Evolutionary conservation across 2,329 filamentous ascomycete genomes (phyloP).

Genomic region (Peltaster fructicola): DNA sequence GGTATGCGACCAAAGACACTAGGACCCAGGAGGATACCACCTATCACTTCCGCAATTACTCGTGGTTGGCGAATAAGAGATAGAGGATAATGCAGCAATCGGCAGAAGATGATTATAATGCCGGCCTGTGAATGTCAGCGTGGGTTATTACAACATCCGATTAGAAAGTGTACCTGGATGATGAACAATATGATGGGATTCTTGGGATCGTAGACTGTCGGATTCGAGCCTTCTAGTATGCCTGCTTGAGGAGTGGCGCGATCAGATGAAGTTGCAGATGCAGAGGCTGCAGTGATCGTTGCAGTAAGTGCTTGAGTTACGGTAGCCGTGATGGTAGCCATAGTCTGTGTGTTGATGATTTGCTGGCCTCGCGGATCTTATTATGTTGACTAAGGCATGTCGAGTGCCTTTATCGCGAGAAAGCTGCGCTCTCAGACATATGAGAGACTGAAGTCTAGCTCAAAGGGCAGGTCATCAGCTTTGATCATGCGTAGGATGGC

Average conservation of each 20-base stretch:
- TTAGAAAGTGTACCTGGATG: slow-evolving; percentile 38
- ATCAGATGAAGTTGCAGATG: slow-evolving; percentile 11
- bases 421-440: too few relatives aligned
- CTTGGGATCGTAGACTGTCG: slow-evolving; percentile 47
- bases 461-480: too few relatives aligned
- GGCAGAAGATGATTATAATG: slow-evolving; percentile 60
- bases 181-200: slow-evolving; percentile 63
- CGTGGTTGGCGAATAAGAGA: slow-evolving; percentile 62
- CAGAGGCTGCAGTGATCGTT: slow-evolving; percentile 9
- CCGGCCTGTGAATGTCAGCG: slow-evolving; percentile 32
- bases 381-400: too few relatives aligned
- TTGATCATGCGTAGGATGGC: too few relatives aligned
- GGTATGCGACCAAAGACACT: slow-evolving; percentile 79
- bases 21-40: slow-evolving; percentile 70
- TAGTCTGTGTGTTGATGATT: too few relatives aligned
- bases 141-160: background rate
- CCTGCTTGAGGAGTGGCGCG: slow-evolving; percentile 42
- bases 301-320: slow-evolving; percentile 1
- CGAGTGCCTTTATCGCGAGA: too few relatives aligned
- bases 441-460: too few relatives aligned
- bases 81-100: slow-evolving; percentile 57
- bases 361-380: too few relatives aligned
- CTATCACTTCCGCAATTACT: slow-evolving; percentile 71
- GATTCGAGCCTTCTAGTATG: slow-evolving; percentile 53
- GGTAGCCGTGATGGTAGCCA: slow-evolving; percentile 3